Conservation (phyloP, 2,329 filamentous ascomycete genomes). For the Huntiella omanensis region DNA sequence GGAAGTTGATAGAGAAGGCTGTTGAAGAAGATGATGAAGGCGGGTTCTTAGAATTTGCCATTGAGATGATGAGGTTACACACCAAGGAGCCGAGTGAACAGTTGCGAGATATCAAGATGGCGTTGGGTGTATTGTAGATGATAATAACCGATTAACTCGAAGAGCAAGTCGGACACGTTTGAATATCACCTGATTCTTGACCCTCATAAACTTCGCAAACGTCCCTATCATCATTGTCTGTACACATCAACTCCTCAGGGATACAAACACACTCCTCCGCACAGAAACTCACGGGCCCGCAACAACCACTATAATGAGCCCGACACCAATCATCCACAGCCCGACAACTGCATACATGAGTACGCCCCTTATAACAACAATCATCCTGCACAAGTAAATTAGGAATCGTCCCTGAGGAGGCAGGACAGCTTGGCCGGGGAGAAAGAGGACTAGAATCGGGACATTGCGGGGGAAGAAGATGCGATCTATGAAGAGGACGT, state of each 20-base stretch:
- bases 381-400: not conserved
- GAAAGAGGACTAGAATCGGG: not conserved
- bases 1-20: conserved; percentile 17
- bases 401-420: not conserved
- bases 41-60: conserved; percentile 1
- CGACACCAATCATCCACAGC: conserved; percentile 6
- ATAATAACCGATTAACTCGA: no score
- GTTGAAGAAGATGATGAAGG: conserved; percentile 9
- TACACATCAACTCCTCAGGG: conserved; percentile 3
- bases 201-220: not conserved
- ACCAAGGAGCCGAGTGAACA: not conserved
- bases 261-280: conserved; percentile 7
- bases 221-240: not conserved
- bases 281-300: conserved; percentile 4
- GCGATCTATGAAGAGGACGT: not conserved
- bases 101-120: conserved; percentile 2
- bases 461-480: not conserved
- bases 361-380: conserved; percentile 5
- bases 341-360: conserved; percentile 4
- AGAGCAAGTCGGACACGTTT: no score
- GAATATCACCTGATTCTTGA: no score
- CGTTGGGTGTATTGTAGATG: no score
- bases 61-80: not conserved
- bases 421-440: not conserved
- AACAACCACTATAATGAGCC: conserved; percentile 4